Evolutionary conservation across 768 basidiomycete genomes (phyloP).

Genomic region (Cystofilobasidium bisporidii): DNA sequence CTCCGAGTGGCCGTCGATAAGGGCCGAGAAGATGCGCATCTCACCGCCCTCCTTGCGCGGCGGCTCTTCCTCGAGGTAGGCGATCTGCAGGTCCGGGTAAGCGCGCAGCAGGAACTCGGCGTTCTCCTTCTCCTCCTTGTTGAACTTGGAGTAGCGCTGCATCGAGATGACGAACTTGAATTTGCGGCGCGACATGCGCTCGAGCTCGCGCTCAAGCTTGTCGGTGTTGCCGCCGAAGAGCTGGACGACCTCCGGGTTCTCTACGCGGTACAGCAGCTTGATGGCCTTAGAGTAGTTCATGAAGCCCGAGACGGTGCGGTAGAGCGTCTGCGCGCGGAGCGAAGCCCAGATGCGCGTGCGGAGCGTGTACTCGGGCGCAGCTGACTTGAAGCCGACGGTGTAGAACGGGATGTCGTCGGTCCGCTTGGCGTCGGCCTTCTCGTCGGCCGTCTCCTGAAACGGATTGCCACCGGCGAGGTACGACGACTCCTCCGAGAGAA

Average conservation of each 20-base stretch:
- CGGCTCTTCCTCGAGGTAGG: conserved; percentile 93
- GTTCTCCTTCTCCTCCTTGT: conserved; percentile 98
- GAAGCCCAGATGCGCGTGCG: conserved; percentile 99
- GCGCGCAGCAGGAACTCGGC: conserved; percentile 95
- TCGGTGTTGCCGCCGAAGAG: conserved; percentile 96
- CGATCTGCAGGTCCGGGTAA: conserved; percentile 96
- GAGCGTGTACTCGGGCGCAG: conserved; percentile 94
- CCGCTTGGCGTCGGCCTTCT: conserved; percentile 62
- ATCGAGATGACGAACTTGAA: conserved; percentile 99
- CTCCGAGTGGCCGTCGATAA: conserved; percentile 97
- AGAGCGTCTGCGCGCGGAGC: conserved; percentile 93
- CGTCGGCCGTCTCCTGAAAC: conserved; percentile 53
- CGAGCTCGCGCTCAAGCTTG: conserved; percentile 87
- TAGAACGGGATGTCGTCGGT: conserved; percentile 93
- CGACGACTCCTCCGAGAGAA: conserved; percentile 88
- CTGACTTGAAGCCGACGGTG: conserved; percentile 97
- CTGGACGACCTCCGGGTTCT: conserved; percentile 98
- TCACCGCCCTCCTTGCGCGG: conserved; percentile 90
- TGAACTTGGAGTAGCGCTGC: conserved; percentile 99
- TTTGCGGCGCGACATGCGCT: conserved; percentile 94
- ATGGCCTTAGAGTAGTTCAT: conserved; percentile 99
- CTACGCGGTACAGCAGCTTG: conserved; percentile 97
- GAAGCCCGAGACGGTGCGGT: conserved; percentile 98
- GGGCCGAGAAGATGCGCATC: conserved; percentile 83
- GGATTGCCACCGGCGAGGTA: conserved; percentile 63